These are phyloP conservation scores for Pichia insulana DNA, from an alignment of 805 yeast species.

Conservation along the genomic window DNA sequence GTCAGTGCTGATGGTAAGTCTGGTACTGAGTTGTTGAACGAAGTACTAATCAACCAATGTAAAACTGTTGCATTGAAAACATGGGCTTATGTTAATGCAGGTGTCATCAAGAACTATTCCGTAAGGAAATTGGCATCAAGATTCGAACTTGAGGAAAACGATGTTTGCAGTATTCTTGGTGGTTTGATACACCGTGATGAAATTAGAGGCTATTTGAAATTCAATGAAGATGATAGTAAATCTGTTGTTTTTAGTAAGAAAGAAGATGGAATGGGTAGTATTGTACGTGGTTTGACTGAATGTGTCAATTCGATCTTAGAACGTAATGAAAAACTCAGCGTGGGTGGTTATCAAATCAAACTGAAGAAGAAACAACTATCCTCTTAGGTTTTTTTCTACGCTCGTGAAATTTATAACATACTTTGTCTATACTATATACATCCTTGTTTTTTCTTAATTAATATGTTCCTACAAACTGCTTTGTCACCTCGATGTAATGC, in stretches of 20 bases:
- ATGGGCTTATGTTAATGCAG: conserved; percentile 78
- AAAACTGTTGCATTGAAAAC: conserved; percentile 89
- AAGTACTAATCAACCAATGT: conserved; percentile 67
- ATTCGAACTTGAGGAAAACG: conserved; percentile 52
- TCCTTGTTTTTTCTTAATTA: background rate
- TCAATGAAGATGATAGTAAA: conserved; percentile 50
- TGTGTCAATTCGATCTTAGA: conserved; percentile 71
- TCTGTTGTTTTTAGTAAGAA: conserved; percentile 67
- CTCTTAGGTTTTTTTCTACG: background rate
- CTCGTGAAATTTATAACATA: background rate
- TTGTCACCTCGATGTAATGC: too few species aligned
- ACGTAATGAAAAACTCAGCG: conserved; percentile 75
- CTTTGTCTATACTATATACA: background rate
- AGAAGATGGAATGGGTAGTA: conserved; percentile 75
- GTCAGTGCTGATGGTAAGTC: conserved; percentile 21
- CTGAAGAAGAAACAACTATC: conserved; percentile 9
- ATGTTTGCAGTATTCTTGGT: conserved; percentile 55
- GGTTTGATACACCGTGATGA: conserved; percentile 75
- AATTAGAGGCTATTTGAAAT: conserved; percentile 66
- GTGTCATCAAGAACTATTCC: conserved; percentile 68
- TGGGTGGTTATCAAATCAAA: conserved; percentile 54
- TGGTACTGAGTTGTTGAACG: conserved; percentile 57
- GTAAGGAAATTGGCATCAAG: conserved; percentile 52
- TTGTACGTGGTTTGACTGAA: conserved; percentile 78
- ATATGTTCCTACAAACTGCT: background rate